Base-by-base conservation (phyloP, 345 rosid species). In the Lumnitzera racemosa region DNA sequence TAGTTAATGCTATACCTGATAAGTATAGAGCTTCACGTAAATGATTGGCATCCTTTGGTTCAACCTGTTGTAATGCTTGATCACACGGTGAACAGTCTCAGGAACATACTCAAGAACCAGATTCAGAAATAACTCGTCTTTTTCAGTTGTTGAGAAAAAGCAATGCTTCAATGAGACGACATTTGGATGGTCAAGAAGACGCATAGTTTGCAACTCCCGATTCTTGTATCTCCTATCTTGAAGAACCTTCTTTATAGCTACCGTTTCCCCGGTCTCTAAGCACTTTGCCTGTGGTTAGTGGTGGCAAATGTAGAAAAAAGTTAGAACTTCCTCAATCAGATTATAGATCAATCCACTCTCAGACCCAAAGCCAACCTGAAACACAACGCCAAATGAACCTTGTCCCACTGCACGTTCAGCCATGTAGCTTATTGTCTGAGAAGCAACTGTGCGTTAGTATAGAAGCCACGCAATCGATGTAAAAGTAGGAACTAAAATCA, bases 371-470 rank as follows among this genome's bases (percentile, higher is more conserved):
- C 56, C 50, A 17, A 94, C 99, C 87, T 94, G 99, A 61, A 94
- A 94, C 23, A 94, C 99, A 78, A 94, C 91, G 12, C 99, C 99
- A 27, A 94, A 94, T 48, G 99, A 94, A 59, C 99, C 99, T 3
- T 88, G 94, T 36, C 99, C 99, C 57, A 94, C 96, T 74, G 83
- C 89, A 49, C 97, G 99, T 66, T 94, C 99, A 10, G 99, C 99
- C 97, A 94, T 90, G 79, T 90, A 94, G 74, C 96, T 94, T 53
- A 94, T 88, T 4, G 97, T 90, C 99, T 94, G 76, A 11, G 75
- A 57, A 67, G 25, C 69, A 47, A 43, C 24, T 46, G 14, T 53
- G 50, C 48, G 41, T 27, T 27, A 27, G 31, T 36, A n/a, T 62
- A 3, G 64, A 51, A 43, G 57, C 15, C 24, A 6, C 31, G 61